A percentile compares a stretch with the other conserved stretches of the same genome.
Conservation (phyloP, 495 filamentous ascomycete species). For the Hypoxylon cercidicola region DNA sequence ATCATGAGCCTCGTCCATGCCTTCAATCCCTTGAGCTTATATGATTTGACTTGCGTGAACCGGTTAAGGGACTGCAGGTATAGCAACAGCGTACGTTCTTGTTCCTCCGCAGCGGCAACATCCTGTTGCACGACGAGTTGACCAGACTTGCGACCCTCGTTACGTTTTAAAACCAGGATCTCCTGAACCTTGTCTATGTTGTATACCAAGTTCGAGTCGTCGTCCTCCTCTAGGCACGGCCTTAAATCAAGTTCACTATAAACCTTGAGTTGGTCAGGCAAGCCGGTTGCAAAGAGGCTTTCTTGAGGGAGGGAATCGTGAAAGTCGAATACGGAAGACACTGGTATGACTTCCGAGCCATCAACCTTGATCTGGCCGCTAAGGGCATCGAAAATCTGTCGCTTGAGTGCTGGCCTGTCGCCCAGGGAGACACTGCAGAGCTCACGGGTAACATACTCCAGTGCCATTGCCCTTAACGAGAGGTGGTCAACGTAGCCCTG, state of each 20-base stretch:
- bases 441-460: constrained; percentile 86
- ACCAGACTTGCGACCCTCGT: constrained; percentile 62
- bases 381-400: constrained; percentile 80
- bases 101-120: constrained; percentile 64
- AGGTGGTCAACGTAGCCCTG: constrained; percentile 78
- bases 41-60: constrained; percentile 63
- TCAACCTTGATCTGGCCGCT: constrained; percentile 76
- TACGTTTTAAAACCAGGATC: constrained; percentile 65
- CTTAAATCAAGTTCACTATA: constrained; percentile 71
- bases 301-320: constrained; percentile 89
- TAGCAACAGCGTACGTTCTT: constrained; percentile 66
- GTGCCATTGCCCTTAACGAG: constrained; percentile 73
- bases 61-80: constrained; percentile 73
- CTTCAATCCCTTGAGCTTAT: constrained; percentile 71
- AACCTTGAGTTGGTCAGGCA: constrained; percentile 59
- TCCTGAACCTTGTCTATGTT: constrained; percentile 72
- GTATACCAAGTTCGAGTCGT: constrained; percentile 60
- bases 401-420: constrained; percentile 77
- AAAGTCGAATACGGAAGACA: constrained; percentile 86
- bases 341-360: constrained; percentile 67
- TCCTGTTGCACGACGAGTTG: constrained; percentile 65
- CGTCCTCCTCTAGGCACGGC: constrained; percentile 64
- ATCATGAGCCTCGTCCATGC: constrained; percentile 85
- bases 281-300: constrained; percentile 56
- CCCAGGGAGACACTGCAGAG: constrained; percentile 77